phyloP scores from a whole-genome alignment of 2,329 filamentous ascomycete species.

The Metarhizium guizhouense region DNA sequence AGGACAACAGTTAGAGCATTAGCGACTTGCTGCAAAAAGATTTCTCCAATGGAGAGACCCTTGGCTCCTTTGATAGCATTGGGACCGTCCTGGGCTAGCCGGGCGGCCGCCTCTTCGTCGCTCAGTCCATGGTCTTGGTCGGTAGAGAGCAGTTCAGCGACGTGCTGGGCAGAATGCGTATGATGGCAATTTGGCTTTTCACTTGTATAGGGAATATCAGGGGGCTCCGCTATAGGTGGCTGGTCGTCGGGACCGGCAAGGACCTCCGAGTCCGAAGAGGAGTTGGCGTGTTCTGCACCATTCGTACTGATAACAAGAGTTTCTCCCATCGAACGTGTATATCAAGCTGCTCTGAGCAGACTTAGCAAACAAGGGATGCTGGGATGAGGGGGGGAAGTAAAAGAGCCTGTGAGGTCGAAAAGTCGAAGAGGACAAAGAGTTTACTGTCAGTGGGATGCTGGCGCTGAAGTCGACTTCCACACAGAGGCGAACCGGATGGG shows the following conservation, averaged over 20 bases:
- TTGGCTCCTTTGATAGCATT: constrained; percentile 65
- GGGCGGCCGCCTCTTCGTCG: constrained; percentile 52
- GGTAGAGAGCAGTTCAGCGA: constrained; percentile 31
- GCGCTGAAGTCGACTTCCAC: background rate
- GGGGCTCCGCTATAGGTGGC: constrained; percentile 30
- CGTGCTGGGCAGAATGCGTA: constrained; percentile 24
- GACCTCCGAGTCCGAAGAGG: constrained; percentile 28
- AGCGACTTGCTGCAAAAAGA: constrained; percentile 67
- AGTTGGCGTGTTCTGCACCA: constrained; percentile 31
- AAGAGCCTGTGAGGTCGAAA: constrained; percentile 3
- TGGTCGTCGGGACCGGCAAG: constrained; percentile 26
- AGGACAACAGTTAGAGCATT: constrained; percentile 70
- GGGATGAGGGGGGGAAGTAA: constrained; percentile 6
- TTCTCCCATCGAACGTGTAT: constrained; percentile 34
- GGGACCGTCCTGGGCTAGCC: constrained; percentile 56
- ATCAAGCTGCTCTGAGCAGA: constrained; percentile 9
- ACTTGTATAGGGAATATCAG: constrained; percentile 16
- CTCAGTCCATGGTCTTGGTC: constrained; percentile 51
- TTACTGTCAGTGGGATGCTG: background rate
- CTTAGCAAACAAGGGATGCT: constrained; percentile 2
- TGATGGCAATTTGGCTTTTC: constrained; percentile 26
- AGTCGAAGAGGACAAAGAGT: background rate
- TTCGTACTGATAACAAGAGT: constrained; percentile 27
- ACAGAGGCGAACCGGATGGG: background rate
- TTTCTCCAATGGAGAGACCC: constrained; percentile 64